Evolutionary conservation across 768 basidiomycete species (phyloP).

Genomic region (Podaxis sp.): DNA sequence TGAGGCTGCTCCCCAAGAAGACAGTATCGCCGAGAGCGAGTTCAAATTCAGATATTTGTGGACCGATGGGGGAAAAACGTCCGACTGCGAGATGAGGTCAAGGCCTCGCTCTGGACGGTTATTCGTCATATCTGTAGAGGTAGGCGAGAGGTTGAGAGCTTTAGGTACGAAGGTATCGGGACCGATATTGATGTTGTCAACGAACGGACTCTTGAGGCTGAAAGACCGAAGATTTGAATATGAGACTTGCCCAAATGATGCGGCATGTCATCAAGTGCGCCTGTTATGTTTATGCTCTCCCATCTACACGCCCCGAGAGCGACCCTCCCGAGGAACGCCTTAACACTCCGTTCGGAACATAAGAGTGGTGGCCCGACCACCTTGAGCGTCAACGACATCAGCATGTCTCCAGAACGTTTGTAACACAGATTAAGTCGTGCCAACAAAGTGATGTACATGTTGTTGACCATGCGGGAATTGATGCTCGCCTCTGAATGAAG

Average conservation of each 20-base stretch:
- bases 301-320: neutral
- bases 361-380: neutral
- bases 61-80: neutral
- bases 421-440: conserved; percentile 1
- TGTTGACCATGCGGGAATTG: neutral
- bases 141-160: neutral
- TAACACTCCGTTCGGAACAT: neutral
- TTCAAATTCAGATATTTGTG: neutral
- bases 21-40: neutral
- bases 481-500: conserved; percentile 1
- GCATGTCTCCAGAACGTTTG: neutral
- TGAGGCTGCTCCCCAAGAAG: neutral
- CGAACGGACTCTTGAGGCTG: neutral
- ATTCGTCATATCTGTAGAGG: neutral
- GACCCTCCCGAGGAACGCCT: neutral
- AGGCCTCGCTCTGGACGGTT: neutral
- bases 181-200: neutral
- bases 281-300: neutral
- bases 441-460: neutral
- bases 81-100: neutral
- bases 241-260: neutral
- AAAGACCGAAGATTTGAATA: neutral
- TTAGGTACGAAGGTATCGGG: neutral
- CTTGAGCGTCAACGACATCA: neutral
- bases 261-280: neutral